Conservation (phyloP, 345 rosid species). For the Hirschfeldia incana region DNA sequence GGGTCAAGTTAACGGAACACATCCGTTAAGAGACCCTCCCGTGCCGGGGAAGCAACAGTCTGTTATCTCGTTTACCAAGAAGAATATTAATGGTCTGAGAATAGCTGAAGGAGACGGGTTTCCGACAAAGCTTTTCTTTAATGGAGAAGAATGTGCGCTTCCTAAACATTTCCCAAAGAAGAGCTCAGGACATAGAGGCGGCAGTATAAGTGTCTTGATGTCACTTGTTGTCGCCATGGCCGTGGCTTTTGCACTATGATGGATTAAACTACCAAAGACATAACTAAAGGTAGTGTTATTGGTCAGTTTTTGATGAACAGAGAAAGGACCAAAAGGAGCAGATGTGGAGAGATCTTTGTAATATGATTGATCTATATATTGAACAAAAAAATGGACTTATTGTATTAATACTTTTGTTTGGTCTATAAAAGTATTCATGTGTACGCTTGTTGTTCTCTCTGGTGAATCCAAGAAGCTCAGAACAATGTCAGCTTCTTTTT, state of each 20-base stretch:
- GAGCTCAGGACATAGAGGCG: constrained; percentile 42
- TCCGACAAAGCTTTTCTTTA: constrained; percentile 67
- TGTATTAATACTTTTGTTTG: constrained; percentile 40
- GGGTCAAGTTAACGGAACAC: constrained; percentile 59
- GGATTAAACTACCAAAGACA: constrained; percentile 25
- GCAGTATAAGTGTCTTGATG: constrained; percentile 25
- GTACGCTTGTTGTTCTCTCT: neutral
- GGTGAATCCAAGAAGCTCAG: neutral
- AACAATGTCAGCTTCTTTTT: neutral
- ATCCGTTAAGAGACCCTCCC: constrained; percentile 47
- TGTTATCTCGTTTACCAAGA: constrained; percentile 64
- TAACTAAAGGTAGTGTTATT: constrained; percentile 17
- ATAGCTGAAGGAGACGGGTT: constrained; percentile 69
- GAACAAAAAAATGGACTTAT: constrained; percentile 5
- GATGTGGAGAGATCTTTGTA: constrained; percentile 28
- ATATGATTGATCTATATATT: constrained; percentile 30
- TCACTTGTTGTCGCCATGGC: constrained; percentile 34
- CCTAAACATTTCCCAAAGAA: constrained; percentile 58
- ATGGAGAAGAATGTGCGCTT: constrained; percentile 93
- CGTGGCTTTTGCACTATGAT: constrained; percentile 44
- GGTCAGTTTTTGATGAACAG: constrained; percentile 31
- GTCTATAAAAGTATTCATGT: neutral
- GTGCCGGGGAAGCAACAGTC: constrained; percentile 57
- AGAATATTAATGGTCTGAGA: constrained; percentile 45
- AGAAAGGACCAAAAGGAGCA: constrained; percentile 8